Evolutionary conservation across 495 filamentous ascomycete genomes (phyloP), one percentile per base, ranked within the genome.

Genomic region (Penicillium silybi): DNA sequence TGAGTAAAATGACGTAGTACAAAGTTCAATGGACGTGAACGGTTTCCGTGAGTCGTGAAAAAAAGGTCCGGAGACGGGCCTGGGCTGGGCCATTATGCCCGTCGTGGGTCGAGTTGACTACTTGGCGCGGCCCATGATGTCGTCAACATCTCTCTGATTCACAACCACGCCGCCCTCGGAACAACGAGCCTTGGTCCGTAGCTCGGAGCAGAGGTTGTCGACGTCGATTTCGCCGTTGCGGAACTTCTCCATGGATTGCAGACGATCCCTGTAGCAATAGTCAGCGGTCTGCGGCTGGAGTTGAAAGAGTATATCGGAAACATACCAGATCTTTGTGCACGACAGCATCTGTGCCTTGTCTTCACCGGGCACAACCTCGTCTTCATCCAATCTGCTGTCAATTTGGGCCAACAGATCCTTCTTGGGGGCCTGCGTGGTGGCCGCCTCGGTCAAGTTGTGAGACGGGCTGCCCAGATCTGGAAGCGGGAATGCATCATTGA

Each of bases 161-260:
- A 98, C 87, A 19, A 97, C 90, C n/a, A 92, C 88, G 23, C 93
- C 92, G 22, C 79, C 83, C 62, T 95, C 93, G 1, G 90, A 95
- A 65, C 95, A 99, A 65, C 92, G 92, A 41, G 95, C 95, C 72
- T 99, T 99, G 61, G 87, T 86, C 50, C 91, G 86, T n/a, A 99
- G 80, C 55, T 99, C 91, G 6, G 86, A 84, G 71, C 95, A 99
- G 11, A 99, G 79, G 47, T 82, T 80, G 64, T 99, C 95, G 57
- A 99, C 86, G 58, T 99, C 93, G 53, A 96, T 83, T 56, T 92
- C 88, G 58, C 90, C 92, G 42, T 80, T 85, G 58, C 87, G 86
- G 63, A 93, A 93, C 62, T 85, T 89, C 44, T 90, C 86, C 67
- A 91, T 93, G 20, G 79, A 79, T 75, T 92, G 87, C 29, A 99